These are phyloP conservation scores for Oryza meyeriana DNA, from an alignment of 176 grass and related monocot genomes.

Conservation along the genomic window DNA sequence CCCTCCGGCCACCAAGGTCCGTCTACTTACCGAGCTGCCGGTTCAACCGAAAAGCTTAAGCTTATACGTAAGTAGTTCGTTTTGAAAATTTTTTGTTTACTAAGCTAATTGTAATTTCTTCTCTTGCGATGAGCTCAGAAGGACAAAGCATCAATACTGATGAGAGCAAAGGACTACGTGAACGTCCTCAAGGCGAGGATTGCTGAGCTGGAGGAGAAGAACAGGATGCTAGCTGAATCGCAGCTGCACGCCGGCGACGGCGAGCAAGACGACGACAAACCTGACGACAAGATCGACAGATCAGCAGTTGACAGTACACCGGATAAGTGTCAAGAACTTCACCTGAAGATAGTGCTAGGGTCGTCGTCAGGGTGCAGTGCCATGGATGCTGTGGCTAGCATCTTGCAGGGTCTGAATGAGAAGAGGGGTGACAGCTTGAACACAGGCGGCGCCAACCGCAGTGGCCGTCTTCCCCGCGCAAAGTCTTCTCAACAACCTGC, in stretches of 20 bases:
- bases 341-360: slow-evolving; percentile 6
- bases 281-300: not conserved
- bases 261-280: not conserved
- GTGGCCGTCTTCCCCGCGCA: not conserved
- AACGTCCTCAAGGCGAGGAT: slow-evolving; percentile 25
- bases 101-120: not conserved
- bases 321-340: not conserved
- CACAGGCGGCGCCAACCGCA: not conserved
- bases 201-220: slow-evolving; percentile 28
- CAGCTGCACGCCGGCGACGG: not conserved
- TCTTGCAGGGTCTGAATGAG: slow-evolving; percentile 25
- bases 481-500: not conserved
- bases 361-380: not conserved
- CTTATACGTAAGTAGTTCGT: no score
- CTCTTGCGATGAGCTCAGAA: slow-evolving; percentile 6
- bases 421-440: not conserved
- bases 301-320: not conserved
- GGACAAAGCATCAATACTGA: slow-evolving; percentile 43
- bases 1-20: slow-evolving; percentile 34
- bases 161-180: slow-evolving; percentile 35
- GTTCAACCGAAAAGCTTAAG: not conserved
- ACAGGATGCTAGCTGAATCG: slow-evolving; percentile 14
- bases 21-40: no score
- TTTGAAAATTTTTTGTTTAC: no score
- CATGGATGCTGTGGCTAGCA: not conserved